Percentiles rank a stretch among this genome's conserved stretches.
Evolutionary conservation across 257 asterid species (phyloP).

Genomic region (Voacanga thouarsii): DNA sequence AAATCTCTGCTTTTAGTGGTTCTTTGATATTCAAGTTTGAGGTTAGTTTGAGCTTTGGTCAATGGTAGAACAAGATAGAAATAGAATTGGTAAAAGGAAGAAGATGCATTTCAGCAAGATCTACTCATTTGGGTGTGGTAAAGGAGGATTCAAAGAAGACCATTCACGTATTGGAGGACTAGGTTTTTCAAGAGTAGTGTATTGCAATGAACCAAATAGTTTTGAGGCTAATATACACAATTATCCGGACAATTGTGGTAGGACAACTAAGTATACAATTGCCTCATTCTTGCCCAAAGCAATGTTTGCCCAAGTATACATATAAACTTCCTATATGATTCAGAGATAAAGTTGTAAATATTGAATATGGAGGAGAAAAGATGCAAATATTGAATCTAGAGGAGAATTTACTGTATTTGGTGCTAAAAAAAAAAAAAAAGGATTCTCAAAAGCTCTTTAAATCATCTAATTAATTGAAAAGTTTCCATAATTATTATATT

Average conservation of each 20-base stretch:
- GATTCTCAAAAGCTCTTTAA: too few relatives aligned
- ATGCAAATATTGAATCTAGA: too few relatives aligned
- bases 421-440: too few relatives aligned
- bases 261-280: constrained; percentile 68
- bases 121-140: constrained; percentile 66
- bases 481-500: too few relatives aligned
- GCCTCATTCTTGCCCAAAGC: constrained; percentile 81
- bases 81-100: constrained; percentile 46
- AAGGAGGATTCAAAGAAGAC: constrained; percentile 43
- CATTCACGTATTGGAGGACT: constrained; percentile 81
- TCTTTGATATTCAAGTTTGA: neutral
- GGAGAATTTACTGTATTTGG: too few relatives aligned
- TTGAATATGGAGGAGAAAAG: too few relatives aligned
- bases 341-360: too few relatives aligned
- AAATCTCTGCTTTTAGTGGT: neutral
- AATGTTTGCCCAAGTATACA: too few relatives aligned
- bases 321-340: too few relatives aligned
- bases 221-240: constrained; percentile 35
- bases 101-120: constrained; percentile 71
- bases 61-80: constrained; percentile 25
- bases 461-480: too few relatives aligned
- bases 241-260: constrained; percentile 66
- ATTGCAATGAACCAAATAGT: constrained; percentile 63
- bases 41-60: neutral
- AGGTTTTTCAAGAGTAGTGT: constrained; percentile 84